Conservation (phyloP, 768 basidiomycete species). For the Pluteus cervinus region DNA sequence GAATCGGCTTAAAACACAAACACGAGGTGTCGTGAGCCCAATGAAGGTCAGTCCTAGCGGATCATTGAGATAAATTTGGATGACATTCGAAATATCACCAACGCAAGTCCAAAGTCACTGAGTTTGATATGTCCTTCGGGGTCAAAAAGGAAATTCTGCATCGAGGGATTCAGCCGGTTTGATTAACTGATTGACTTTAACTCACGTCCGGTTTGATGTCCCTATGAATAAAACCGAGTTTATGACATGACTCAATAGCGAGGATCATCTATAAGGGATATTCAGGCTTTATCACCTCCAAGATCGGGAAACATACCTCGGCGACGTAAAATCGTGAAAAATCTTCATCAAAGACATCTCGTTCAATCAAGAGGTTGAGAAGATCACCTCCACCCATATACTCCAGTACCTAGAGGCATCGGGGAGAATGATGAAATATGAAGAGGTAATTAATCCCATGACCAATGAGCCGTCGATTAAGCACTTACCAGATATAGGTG, state of each 20-base stretch:
- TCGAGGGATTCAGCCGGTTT: constrained; percentile 12
- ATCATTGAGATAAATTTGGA: constrained; percentile 13
- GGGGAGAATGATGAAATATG: constrained; percentile 42
- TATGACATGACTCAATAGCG: constrained; percentile 89
- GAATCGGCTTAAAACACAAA: constrained; percentile 23
- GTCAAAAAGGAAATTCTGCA: constrained; percentile 92
- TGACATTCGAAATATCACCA: constrained; percentile 32
- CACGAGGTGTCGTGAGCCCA: constrained; percentile 97
- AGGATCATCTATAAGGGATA: constrained; percentile 71
- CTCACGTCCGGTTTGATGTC: constrained; percentile 94
- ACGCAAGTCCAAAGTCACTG: constrained; percentile 95
- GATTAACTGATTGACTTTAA: constrained; percentile 13
- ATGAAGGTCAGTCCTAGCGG: constrained; percentile 76
- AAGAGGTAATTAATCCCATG: constrained; percentile 30
- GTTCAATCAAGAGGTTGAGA: constrained; percentile 90
- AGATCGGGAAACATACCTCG: constrained; percentile 48
- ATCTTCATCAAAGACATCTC: constrained; percentile 85
- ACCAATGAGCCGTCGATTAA: constrained; percentile 16
- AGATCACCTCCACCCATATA: constrained; percentile 98
- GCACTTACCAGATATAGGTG: constrained; percentile 83
- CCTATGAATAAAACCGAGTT: constrained; percentile 93
- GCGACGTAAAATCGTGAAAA: constrained; percentile 93
- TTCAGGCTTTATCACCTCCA: constrained; percentile 10
- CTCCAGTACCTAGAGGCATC: constrained; percentile 65
- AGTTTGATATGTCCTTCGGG: constrained; percentile 91